Evolutionary conservation across 192 early-diverging fungal genomes (phyloP), one percentile per base, ranked within the genome.

Genomic region (Coemansia sp.): DNA sequence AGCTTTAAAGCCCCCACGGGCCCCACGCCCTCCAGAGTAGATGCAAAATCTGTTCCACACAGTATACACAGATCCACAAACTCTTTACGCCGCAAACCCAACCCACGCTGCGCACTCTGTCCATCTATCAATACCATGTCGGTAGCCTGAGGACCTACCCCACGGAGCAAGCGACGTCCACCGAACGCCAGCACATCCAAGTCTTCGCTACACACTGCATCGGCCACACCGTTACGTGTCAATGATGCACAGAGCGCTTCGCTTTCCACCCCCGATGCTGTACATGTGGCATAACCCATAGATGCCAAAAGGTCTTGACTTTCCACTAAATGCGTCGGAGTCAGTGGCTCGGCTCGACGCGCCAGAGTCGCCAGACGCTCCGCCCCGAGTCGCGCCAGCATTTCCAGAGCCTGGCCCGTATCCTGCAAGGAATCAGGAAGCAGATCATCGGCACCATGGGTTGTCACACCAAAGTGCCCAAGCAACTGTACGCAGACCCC

Each of bases 1-100:
- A 84, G 59, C 14, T 69, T 53, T n/a, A 76, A 70, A 9, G 87
- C 87, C 5, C 62, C 80, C 18, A 81, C 53, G 13, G 84, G 82
- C 2, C 85, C 87, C 27, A 90, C 79, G n/a, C 78, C 73, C 35
- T 76, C 65, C 6, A 90, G 65, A 1, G 78, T 86, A 6, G 76
- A 71, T 29, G 78, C 76, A 64, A 87, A 90, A 45, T 90, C 88
- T 0, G 86, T 90, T 22, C 86, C 88, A 48, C 86, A 88, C 17
- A 90, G 58, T 35, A 90, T 87, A 51, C 88, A 87, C 42, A 90
- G 20, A 53, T 90, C 86, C 5, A 83, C 45, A 55, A 87, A 90
- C 5, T 72, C 60, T 22, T 57, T 54, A 26, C 67, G 60, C 5
- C 61, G 78, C 14, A 90, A 50, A 4, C 73, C 71, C 11, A 90